Conservation (phyloP, 169 alveolate species). For the Eimeria necatrix region DNA sequence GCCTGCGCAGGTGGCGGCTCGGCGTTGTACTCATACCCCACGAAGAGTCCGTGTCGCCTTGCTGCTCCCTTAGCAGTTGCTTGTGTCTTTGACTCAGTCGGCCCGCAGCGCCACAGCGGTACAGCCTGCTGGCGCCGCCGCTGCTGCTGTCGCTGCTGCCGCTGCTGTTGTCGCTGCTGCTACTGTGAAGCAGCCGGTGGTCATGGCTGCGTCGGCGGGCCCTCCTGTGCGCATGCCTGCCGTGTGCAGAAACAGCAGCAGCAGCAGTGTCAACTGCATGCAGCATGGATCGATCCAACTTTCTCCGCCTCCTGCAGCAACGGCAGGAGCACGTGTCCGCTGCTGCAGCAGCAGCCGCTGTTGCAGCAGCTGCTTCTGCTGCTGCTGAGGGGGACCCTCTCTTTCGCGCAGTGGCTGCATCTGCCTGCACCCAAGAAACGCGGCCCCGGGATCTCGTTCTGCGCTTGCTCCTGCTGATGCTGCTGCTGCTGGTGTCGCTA, state of each 20-base stretch:
- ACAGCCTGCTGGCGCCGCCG: conserved; percentile 23
- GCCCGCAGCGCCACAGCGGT: not conserved
- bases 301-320: conserved; percentile 32
- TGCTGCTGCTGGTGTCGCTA: conserved; percentile 23
- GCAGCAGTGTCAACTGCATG: conserved; percentile 48
- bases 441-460: conserved; percentile 8
- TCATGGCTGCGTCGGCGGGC: not conserved
- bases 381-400: conserved; percentile 9
- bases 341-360: conserved; percentile 59
- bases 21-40: not conserved
- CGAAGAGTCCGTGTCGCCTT: conserved; percentile 21
- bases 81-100: not conserved
- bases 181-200: not conserved
- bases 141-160: conserved; percentile 58
- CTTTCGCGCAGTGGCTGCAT: not conserved
- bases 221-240: not conserved
- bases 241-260: not conserved
- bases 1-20: conserved; percentile 62
- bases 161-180: conserved; percentile 31
- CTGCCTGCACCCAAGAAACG: not conserved
- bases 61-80: conserved; percentile 1
- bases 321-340: conserved; percentile 55
- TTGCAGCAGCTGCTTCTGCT: conserved; percentile 35
- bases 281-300: conserved; percentile 53
- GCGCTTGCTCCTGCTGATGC: conserved; percentile 33